Conservation (phyloP, 1,284 basidiomycete species). For the Porphyrellus sp. region DNA sequence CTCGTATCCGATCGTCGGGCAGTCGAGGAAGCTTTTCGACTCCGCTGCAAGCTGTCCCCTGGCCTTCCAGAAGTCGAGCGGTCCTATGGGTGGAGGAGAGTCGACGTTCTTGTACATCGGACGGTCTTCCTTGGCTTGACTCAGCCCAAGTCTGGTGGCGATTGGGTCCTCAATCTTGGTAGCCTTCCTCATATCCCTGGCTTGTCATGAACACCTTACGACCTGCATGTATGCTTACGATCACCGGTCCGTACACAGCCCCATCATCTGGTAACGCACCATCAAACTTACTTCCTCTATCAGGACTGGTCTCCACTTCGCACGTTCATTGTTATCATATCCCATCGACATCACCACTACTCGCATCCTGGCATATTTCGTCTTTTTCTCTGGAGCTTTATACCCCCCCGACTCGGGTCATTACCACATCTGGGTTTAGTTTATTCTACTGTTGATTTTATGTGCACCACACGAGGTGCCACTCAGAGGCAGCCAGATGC, state of each 20-base stretch:
- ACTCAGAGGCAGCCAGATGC: conserved; percentile 5
- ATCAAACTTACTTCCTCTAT: neutral
- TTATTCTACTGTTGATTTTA: conserved; percentile 13
- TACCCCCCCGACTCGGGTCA: conserved; percentile 10
- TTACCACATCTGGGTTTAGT: conserved; percentile 8
- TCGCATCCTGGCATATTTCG: conserved; percentile 18
- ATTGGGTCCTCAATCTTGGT: conserved; percentile 38
- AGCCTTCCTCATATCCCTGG: conserved; percentile 2
- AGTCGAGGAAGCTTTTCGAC: conserved; percentile 41
- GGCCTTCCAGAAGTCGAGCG: conserved; percentile 38
- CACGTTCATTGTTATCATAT: conserved; percentile 20
- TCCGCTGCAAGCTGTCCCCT: conserved; percentile 44
- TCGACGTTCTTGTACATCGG: conserved; percentile 47
- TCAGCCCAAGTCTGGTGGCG: conserved; percentile 31
- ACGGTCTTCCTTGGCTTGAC: conserved; percentile 43
- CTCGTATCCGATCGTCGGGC: conserved; percentile 34
- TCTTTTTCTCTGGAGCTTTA: conserved; percentile 1
- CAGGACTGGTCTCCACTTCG: conserved; percentile 27
- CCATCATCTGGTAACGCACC: neutral
- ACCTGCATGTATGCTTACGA: conserved; percentile 11
- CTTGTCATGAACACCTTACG: conserved; percentile 6
- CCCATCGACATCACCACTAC: conserved; percentile 10
- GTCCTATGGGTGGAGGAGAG: conserved; percentile 44
- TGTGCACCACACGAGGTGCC: conserved; percentile 12
- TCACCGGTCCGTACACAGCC: conserved; percentile 15